Percentiles rank a stretch among this genome's conserved stretches.
These are phyloP conservation scores for Leccinum subgranulosum DNA, from an alignment of 768 basidiomycete species.

Conservation along the genomic window DNA sequence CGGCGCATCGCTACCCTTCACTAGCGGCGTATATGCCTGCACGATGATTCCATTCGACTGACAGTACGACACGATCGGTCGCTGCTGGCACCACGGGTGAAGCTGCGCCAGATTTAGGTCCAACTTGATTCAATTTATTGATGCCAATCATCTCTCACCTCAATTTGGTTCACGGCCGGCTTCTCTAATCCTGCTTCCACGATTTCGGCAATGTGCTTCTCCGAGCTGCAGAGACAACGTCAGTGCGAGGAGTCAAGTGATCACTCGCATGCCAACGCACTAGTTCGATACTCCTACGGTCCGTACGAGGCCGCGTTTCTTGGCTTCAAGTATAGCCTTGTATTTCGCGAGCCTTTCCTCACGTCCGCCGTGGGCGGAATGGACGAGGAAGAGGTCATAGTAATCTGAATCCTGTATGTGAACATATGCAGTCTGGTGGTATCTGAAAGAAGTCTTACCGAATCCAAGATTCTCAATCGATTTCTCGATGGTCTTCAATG, in stretches of 20 bases:
- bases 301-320: conserved; percentile 35
- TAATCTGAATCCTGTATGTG: conserved; percentile 30
- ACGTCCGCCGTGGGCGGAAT: conserved; percentile 39
- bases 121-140: neutral
- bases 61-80: conserved; percentile 71
- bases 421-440: neutral
- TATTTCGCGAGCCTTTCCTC: conserved; percentile 39
- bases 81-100: conserved; percentile 80
- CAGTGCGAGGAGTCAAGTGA: neutral
- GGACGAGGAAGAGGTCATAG: conserved; percentile 47
- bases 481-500: conserved; percentile 13
- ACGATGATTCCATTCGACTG: conserved; percentile 53
- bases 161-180: conserved; percentile 30
- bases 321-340: conserved; percentile 35
- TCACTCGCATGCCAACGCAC: conserved; percentile 22
- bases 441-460: conserved; percentile 5
- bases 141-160: conserved; percentile 9
- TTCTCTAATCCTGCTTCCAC: conserved; percentile 22
- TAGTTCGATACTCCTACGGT: conserved; percentile 48
- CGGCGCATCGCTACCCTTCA: conserved; percentile 39
- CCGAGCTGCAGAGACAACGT: conserved; percentile 16
- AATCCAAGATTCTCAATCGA: conserved; percentile 25
- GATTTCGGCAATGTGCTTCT: conserved; percentile 27
- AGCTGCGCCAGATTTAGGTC: conserved; percentile 39
- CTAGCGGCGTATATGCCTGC: conserved; percentile 71